phyloP scores from a whole-genome alignment of 495 filamentous ascomycete species.

The Letharia columbiana region DNA sequence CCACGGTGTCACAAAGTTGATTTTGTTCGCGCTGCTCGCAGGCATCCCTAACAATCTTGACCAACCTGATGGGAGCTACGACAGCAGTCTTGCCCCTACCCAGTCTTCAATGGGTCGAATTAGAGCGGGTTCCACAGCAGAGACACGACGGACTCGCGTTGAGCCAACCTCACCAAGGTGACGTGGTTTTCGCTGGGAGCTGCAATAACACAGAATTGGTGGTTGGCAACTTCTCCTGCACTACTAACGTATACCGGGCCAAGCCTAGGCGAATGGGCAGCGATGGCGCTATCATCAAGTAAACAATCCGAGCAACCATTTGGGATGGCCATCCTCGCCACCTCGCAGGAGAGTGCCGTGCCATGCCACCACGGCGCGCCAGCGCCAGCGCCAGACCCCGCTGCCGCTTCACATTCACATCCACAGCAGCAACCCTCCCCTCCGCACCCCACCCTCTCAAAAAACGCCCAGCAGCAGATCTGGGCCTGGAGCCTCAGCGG shows the following conservation, averaged over 20 bases:
- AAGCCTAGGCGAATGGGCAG: constrained; percentile 17
- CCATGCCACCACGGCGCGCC: constrained; percentile 16
- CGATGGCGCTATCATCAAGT: background rate
- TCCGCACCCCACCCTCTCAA: background rate
- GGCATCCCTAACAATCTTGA: constrained; percentile 23
- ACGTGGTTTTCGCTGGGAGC: background rate
- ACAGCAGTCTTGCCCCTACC: constrained; percentile 26
- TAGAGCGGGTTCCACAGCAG: constrained; percentile 13
- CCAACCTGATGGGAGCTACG: constrained; percentile 28
- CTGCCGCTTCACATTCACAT: too few relatives aligned
- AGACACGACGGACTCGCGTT: constrained; percentile 5
- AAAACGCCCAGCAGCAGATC: constrained; percentile 21
- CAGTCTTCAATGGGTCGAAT: constrained; percentile 21
- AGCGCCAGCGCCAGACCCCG: too few relatives aligned
- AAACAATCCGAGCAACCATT: background rate
- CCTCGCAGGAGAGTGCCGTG: constrained; percentile 17
- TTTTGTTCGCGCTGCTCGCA: constrained; percentile 22
- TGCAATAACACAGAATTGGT: constrained; percentile 8
- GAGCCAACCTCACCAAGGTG: constrained; percentile 3
- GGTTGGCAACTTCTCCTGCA: constrained; percentile 22
- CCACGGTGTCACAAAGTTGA: constrained; percentile 13
- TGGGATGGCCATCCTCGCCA: background rate
- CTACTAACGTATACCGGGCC: constrained; percentile 10
- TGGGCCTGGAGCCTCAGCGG: constrained; percentile 24
- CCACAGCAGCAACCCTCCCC: background rate